These are phyloP conservation scores for Xerocomus amazonicus DNA, from an alignment of 1,284 basidiomycete genomes.

Conservation along the genomic window DNA sequence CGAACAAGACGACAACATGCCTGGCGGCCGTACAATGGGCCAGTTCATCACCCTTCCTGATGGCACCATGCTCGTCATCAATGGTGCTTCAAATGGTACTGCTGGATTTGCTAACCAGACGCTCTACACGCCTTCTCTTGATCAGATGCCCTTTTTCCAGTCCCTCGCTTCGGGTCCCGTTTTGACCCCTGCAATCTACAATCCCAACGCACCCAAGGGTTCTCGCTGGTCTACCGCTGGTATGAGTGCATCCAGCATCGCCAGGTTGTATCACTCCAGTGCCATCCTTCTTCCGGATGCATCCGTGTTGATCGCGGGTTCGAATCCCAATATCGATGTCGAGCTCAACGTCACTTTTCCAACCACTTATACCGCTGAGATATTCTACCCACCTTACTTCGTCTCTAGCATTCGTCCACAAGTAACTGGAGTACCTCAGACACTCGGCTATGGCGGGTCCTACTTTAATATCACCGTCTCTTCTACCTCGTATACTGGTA, in stretches of 20 bases:
- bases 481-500: constrained; percentile 40
- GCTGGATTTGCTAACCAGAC: constrained; percentile 62
- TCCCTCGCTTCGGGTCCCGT: constrained; percentile 67
- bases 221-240: constrained; percentile 72
- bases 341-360: constrained; percentile 66
- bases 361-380: constrained; percentile 82
- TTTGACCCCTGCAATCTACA: constrained; percentile 71
- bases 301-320: constrained; percentile 85
- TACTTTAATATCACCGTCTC: constrained; percentile 64
- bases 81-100: constrained; percentile 77
- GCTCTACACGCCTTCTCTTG: constrained; percentile 42
- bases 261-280: constrained; percentile 85
- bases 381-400: constrained; percentile 85
- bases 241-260: constrained; percentile 55
- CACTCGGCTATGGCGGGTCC: constrained; percentile 77
- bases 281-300: constrained; percentile 86
- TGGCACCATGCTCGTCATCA: constrained; percentile 70
- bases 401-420: constrained; percentile 68
- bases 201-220: constrained; percentile 63
- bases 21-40: constrained; percentile 81
- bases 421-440: constrained; percentile 69
- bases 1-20: constrained; percentile 70
- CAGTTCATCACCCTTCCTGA: constrained; percentile 81
- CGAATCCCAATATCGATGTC: constrained; percentile 90
- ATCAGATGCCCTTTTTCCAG: constrained; percentile 59